Base-by-base conservation (phyloP, 805 yeast genomes). In the Myxozyma udenii region DNA sequence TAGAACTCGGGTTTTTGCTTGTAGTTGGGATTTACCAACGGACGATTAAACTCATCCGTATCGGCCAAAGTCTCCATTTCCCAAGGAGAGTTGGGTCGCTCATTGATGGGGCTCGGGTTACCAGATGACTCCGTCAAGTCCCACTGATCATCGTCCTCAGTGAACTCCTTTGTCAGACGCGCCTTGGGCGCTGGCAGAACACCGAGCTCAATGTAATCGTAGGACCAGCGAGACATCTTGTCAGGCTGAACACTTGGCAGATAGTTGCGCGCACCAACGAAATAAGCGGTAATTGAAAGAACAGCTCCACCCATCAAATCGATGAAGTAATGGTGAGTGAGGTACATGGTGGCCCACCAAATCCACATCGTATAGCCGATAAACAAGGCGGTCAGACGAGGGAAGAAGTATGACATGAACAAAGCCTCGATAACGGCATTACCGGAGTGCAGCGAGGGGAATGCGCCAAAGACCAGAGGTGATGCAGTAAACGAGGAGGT, bases 281-380 rank as follows among this genome's bases (percentile, higher is more conserved):
- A 75, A 68, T 87, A 90, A 28, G 86, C 82, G 14, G 78, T 67
- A 53, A 83, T 77, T 0, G 95, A 81, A 50, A 93, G 74, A n/a
- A 81, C 77, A 1, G 96, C 91, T 21, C 98, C 98, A n/a, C 87
- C 91, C 64, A 87, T 87, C 47, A 91, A 78, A 67, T 91, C 98
- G 54, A 91, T 81, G 65, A 93, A 93, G 68, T 91, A 91, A 71
- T 91, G 98, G 70, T 91, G 98, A 0, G 97, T 91, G 64, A 91
- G 76, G 69, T 91, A 91, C 98, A 91, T 91, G 14, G 98, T 93
- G 45, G 93, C 79, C 95, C 96, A 93, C 98, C 98, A 91, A 61
- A 93, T 77, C 95, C 95, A 88, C 57, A 81, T 71, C n/a, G 88
- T 93, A 67, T 91, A 93, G 66, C 83, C 76, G 75, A 88, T 86